phyloP scores from a whole-genome alignment of 164 flowering plant genomes.

The Annona squamosa region DNA sequence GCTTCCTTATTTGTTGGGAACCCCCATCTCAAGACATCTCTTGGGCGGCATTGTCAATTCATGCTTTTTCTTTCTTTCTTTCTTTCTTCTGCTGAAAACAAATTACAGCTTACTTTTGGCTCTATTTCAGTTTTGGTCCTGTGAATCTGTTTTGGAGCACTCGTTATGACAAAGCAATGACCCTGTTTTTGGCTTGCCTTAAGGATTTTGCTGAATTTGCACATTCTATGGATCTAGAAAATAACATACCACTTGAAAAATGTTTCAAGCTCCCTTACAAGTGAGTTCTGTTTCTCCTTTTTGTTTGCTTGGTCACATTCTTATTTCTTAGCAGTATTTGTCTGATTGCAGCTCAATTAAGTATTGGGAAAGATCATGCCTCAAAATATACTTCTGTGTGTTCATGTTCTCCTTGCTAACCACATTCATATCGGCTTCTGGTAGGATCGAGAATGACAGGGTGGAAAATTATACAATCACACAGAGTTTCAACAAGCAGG shows the following conservation, averaged over 20 bases:
- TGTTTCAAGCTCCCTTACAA: conserved; percentile 89
- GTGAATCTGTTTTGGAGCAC: conserved; percentile 99
- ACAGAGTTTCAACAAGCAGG: conserved; percentile 93
- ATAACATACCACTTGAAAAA: conserved; percentile 81
- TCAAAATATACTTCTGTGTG: not conserved
- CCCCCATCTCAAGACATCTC: not conserved
- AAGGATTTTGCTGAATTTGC: conserved; percentile 97
- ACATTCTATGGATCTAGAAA: conserved; percentile 67
- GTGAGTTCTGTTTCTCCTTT: conserved; percentile 36
- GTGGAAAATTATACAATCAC: conserved; percentile 86
- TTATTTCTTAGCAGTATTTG: not conserved
- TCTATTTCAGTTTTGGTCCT: conserved; percentile 77
- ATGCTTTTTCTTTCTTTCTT: too few relatives aligned
- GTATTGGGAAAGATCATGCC: not conserved
- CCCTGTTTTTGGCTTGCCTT: conserved; percentile 74
- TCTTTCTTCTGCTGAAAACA: not conserved
- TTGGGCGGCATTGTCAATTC: not conserved
- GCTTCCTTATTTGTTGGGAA: not conserved
- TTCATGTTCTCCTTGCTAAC: not conserved
- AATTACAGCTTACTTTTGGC: not conserved
- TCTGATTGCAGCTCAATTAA: not conserved
- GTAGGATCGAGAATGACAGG: conserved; percentile 93
- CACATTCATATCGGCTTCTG: conserved; percentile 1
- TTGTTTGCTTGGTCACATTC: not conserved
- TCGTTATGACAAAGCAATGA: conserved; percentile 97